Conservation (phyloP, 2,329 filamentous ascomycete species). For the Stagonosporopsis rhizophila region DNA sequence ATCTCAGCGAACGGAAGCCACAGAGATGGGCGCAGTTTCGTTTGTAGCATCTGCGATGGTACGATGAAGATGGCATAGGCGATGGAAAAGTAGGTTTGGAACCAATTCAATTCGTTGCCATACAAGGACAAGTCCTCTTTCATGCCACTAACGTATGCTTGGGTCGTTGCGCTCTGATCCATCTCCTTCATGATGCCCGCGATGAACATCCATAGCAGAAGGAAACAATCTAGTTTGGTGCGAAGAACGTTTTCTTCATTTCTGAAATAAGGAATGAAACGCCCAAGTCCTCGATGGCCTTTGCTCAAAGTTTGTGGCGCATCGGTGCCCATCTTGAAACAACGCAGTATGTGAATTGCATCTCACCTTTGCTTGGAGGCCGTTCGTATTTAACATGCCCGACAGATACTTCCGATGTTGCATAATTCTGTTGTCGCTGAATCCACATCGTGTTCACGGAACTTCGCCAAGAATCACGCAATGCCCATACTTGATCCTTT, state of each 20-base stretch:
- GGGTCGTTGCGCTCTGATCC: slow-evolving; percentile 16
- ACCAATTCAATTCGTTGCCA: slow-evolving; percentile 22
- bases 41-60: slow-evolving; percentile 20
- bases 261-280: slow-evolving; percentile 11
- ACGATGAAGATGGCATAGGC: slow-evolving; percentile 18
- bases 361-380: too few species aligned
- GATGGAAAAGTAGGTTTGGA: slow-evolving; percentile 16
- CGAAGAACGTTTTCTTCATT: slow-evolving; percentile 11
- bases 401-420: not conserved
- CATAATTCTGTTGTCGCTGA: not conserved
- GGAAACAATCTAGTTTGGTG: slow-evolving; percentile 17
- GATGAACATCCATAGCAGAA: slow-evolving; percentile 21
- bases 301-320: not conserved
- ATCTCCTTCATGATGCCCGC: slow-evolving; percentile 20
- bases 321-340: not conserved
- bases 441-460: slow-evolving; percentile 13
- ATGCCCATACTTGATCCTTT: not conserved
- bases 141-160: slow-evolving; percentile 25
- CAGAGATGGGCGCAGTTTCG: slow-evolving; percentile 5
- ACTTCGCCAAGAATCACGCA: slow-evolving; percentile 17
- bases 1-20: slow-evolving; percentile 10
- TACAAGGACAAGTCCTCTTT: slow-evolving; percentile 21
- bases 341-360: not conserved
- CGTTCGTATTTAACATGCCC: not conserved
- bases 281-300: slow-evolving; percentile 1